A percentile compares a stretch with the other conserved stretches of the same genome.
phyloP scores from a whole-genome alignment of 225 moss, liverwort and hornwort genomes.

The Thuidium tamariscinum region DNA sequence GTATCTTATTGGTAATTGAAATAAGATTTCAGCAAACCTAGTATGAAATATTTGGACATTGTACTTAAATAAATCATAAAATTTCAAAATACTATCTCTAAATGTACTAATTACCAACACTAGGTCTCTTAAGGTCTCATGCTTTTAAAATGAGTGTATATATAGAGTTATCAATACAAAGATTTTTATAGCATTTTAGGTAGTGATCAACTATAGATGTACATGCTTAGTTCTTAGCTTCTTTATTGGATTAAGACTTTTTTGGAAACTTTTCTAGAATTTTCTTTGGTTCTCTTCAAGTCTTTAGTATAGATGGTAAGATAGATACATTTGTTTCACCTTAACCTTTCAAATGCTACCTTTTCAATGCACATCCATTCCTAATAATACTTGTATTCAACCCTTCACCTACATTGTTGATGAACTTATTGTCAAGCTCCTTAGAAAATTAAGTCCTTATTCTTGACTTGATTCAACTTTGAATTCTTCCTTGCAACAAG shows the following conservation, averaged over 20 bases:
- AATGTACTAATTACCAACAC: neutral
- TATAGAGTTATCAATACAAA: no score
- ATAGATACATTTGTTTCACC: neutral
- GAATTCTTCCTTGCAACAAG: neutral
- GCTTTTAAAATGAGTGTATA: accelerated
- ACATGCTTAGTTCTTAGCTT: no score
- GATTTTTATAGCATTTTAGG: neutral
- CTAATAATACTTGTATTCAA: neutral
- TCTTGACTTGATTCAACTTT: neutral
- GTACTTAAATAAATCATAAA: neutral
- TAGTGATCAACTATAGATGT: no score
- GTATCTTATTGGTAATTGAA: neutral
- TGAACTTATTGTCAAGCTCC: neutral
- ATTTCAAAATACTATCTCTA: neutral
- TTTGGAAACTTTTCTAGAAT: neutral
- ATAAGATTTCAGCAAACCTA: neutral
- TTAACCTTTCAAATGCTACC: conserved; percentile 9
- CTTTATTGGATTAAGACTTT: accelerated
- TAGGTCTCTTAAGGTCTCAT: neutral
- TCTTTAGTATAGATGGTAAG: neutral
- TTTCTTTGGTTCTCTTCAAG: neutral
- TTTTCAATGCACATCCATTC: neutral
- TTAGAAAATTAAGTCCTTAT: neutral
- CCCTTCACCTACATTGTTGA: no score
- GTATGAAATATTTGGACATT: neutral